Conservation (phyloP, 768 basidiomycete genomes). For the Amanita pseudoporphyria region DNA sequence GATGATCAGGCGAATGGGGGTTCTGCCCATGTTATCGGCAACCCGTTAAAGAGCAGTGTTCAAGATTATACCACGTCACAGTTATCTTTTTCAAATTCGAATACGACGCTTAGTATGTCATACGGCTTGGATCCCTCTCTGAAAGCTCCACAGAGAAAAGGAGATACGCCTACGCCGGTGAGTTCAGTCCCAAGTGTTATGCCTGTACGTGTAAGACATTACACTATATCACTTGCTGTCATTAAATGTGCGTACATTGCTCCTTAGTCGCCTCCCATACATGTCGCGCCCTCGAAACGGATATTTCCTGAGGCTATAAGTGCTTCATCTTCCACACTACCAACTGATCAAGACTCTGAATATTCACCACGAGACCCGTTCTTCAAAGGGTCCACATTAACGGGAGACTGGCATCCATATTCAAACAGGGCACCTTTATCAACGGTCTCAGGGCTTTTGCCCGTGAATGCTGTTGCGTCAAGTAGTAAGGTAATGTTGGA, state of each 20-base stretch:
- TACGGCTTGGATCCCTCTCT: not conserved
- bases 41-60: not conserved
- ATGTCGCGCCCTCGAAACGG: not conserved
- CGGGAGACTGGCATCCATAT: not conserved
- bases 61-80: not conserved
- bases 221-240: not conserved
- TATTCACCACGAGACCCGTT: not conserved
- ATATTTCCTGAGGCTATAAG: not conserved
- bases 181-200: not conserved
- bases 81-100: not conserved
- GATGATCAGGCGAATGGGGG: not conserved
- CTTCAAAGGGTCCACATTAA: not conserved
- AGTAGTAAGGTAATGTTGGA: slow-evolving; percentile 24
- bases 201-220: not conserved
- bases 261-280: not conserved
- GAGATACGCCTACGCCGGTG: not conserved
- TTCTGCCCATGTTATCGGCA: not conserved
- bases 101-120: not conserved
- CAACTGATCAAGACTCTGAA: not conserved
- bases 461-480: slow-evolving; percentile 25
- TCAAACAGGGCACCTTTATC: not conserved
- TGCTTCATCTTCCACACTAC: not conserved
- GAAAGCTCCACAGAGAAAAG: not conserved
- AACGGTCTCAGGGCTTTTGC: not conserved
- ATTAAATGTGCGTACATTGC: slow-evolving; percentile 1